Percentiles rank a stretch among this genome's conserved stretches.
These are phyloP conservation scores for Acer campestre DNA, from an alignment of 345 rosid species.

Conservation along the genomic window DNA sequence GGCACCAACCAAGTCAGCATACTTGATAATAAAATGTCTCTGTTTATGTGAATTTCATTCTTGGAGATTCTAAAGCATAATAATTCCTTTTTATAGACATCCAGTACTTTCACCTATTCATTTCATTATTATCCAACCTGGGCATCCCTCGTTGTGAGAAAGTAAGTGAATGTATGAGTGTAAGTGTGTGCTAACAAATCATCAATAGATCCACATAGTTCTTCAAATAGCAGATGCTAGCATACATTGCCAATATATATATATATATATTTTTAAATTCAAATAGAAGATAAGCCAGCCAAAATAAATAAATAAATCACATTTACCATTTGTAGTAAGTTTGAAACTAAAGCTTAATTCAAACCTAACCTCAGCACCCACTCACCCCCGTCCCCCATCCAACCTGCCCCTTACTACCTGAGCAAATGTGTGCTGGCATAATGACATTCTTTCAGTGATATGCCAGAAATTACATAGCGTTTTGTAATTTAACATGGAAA, in stretches of 20 bases:
- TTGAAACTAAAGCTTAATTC: too few relatives aligned
- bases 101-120: not conserved
- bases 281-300: not conserved
- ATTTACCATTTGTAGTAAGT: too few relatives aligned
- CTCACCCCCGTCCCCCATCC: too few relatives aligned
- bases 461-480: too few relatives aligned
- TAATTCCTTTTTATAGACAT: not conserved
- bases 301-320: too few relatives aligned
- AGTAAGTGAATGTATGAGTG: not conserved
- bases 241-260: not conserved
- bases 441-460: too few relatives aligned
- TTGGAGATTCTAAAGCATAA: not conserved
- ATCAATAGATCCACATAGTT: not conserved
- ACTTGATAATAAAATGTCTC: not conserved
- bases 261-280: not conserved
- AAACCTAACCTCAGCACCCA: too few relatives aligned
- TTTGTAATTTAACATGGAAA: not conserved
- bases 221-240: not conserved
- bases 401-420: too few relatives aligned
- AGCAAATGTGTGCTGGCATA: too few relatives aligned
- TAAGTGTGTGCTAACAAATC: not conserved
- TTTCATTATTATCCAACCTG: not conserved
- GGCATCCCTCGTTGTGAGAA: not conserved
- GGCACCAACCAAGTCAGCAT: conserved; percentile 5
- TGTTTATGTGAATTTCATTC: not conserved